These are phyloP conservation scores for Trichoderma erinaceum DNA, from an alignment of 495 filamentous ascomycete species.

Conservation along the genomic window DNA sequence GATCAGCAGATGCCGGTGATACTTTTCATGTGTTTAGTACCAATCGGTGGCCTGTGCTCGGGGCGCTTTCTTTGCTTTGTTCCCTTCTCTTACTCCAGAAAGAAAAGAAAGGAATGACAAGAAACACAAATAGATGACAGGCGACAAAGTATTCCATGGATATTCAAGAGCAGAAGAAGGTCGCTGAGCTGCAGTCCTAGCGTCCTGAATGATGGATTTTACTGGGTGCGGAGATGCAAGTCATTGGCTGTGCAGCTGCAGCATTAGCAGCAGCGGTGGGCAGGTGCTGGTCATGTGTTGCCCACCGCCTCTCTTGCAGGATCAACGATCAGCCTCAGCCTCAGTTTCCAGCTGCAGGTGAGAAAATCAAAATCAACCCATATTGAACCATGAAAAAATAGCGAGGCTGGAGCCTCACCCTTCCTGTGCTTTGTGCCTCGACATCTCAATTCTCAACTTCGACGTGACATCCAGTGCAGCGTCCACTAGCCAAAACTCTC, in stretches of 20 bases:
- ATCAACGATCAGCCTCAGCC: not conserved
- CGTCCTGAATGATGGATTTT: too few relatives aligned
- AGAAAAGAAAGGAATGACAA: too few relatives aligned
- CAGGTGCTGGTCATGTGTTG: not conserved
- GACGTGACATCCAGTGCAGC: not conserved
- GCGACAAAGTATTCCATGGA: too few relatives aligned
- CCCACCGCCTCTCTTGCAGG: not conserved
- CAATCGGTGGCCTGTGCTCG: not conserved
- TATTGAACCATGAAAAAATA: too few relatives aligned
- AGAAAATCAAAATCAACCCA: not conserved
- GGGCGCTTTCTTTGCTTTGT: not conserved
- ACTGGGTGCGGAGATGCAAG: too few relatives aligned
- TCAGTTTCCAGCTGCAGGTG: not conserved
- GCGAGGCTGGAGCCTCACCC: too few relatives aligned
- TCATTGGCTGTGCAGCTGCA: too few relatives aligned
- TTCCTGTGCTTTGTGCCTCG: too few relatives aligned
- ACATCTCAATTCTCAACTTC: not conserved
- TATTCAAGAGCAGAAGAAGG: too few relatives aligned
- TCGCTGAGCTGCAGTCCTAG: too few relatives aligned
- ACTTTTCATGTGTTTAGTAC: not conserved
- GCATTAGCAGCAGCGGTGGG: too few relatives aligned
- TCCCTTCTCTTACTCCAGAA: not conserved
- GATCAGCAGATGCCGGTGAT: not conserved
- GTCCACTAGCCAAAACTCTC: not conserved
- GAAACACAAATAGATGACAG: too few relatives aligned